phyloP scores from a whole-genome alignment of 371 early-diverging fungal genomes.

The Zopfochytrium polystomum region DNA sequence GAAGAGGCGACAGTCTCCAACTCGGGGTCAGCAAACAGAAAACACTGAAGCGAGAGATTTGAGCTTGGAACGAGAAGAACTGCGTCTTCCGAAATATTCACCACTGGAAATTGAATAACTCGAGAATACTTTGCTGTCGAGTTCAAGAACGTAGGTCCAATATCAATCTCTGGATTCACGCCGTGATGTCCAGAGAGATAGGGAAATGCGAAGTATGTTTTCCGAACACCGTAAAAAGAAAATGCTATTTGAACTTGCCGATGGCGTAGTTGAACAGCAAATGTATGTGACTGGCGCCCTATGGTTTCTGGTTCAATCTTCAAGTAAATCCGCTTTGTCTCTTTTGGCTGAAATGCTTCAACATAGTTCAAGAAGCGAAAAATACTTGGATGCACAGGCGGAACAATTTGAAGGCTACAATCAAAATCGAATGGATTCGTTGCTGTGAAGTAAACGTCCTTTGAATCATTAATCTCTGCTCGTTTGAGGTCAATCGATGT shows the following conservation, averaged over 20 bases:
- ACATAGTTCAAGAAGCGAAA: neutral
- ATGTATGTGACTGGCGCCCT: conserved; percentile 57
- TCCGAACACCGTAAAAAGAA: conserved; percentile 56
- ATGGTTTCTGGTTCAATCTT: conserved; percentile 46
- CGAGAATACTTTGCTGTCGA: conserved; percentile 70
- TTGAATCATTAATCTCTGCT: conserved; percentile 36
- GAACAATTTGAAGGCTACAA: neutral
- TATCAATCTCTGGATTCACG: conserved; percentile 54
- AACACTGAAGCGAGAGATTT: conserved; percentile 78
- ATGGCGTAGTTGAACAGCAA: conserved; percentile 32
- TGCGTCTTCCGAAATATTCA: conserved; percentile 67
- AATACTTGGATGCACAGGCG: neutral
- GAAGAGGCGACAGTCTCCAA: conserved; percentile 50
- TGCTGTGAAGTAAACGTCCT: conserved; percentile 50
- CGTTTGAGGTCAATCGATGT: conserved; percentile 41
- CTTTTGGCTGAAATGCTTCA: conserved; percentile 40
- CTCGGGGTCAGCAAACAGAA: conserved; percentile 69
- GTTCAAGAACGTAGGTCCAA: conserved; percentile 81
- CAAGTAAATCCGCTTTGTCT: conserved; percentile 62
- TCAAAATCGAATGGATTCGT: conserved; percentile 31
- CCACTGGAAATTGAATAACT: conserved; percentile 66
- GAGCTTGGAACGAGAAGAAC: conserved; percentile 69
- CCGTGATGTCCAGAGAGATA: conserved; percentile 43
- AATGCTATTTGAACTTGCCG: conserved; percentile 48
- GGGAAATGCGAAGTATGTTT: conserved; percentile 64